These are phyloP conservation scores for Theileria orientalis DNA, from an alignment of 169 alveolate genomes.

Conservation along the genomic window DNA sequence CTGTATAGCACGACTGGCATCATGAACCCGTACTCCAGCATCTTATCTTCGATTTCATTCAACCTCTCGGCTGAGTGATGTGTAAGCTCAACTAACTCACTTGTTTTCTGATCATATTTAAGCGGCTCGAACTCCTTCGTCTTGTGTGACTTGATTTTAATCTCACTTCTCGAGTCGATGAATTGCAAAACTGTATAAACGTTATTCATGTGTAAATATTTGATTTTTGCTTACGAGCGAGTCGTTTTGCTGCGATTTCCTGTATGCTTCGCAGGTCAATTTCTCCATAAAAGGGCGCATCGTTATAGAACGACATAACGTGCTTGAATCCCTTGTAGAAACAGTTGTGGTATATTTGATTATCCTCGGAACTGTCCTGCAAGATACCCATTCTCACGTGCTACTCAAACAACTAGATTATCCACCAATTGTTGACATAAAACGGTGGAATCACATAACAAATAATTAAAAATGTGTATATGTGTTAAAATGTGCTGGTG, in stretches of 20 bases:
- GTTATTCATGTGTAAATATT: not conserved
- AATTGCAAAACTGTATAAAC: constrained; percentile 47
- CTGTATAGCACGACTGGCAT: constrained; percentile 65
- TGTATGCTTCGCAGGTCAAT: constrained; percentile 74
- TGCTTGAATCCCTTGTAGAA: constrained; percentile 66
- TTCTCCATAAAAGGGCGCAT: constrained; percentile 74
- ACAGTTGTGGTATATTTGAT: constrained; percentile 39
- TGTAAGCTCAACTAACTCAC: not conserved
- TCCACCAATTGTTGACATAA: not conserved
- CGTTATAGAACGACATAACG: constrained; percentile 65
- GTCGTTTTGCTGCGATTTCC: constrained; percentile 77
- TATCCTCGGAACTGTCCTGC: constrained; percentile 8
- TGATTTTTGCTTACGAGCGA: constrained; percentile 53
- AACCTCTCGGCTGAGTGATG: constrained; percentile 32
- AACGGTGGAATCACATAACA: not conserved
- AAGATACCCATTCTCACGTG: constrained; percentile 12
- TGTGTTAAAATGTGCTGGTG: not conserved
- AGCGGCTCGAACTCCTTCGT: constrained; percentile 16
- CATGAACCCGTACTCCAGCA: constrained; percentile 73
- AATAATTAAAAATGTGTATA: not conserved
- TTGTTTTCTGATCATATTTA: constrained; percentile 24
- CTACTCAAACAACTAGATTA: not conserved
- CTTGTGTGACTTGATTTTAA: constrained; percentile 20
- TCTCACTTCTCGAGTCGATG: constrained; percentile 46
- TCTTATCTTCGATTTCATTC: constrained; percentile 52